A percentile compares a stretch with the other conserved stretches of the same genome.
Evolutionary conservation across 352 stramenopile genomes (phyloP).

Genomic region (Phytophthora pseudosyringae): DNA sequence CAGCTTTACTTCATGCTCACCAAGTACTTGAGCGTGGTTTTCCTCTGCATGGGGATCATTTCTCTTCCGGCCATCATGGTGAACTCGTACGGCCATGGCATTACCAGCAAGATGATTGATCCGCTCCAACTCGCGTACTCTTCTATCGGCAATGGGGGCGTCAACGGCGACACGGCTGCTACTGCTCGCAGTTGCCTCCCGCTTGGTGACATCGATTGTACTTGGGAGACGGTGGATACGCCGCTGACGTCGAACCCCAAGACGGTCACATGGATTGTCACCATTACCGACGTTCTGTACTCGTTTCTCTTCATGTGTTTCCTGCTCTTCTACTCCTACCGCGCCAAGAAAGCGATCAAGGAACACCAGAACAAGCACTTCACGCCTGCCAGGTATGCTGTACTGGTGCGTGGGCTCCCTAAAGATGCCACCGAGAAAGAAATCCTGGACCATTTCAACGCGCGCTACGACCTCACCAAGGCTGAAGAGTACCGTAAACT

Average conservation of each 20-base stretch:
- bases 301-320: constrained; percentile 54
- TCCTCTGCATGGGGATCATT: constrained; percentile 51
- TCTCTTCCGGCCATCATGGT: constrained; percentile 48
- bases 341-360: constrained; percentile 40
- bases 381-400: constrained; percentile 59
- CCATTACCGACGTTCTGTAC: constrained; percentile 44
- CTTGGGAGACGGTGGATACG: constrained; percentile 48
- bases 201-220: constrained; percentile 51
- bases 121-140: constrained; percentile 51
- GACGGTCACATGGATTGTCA: constrained; percentile 57
- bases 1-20: constrained; percentile 70
- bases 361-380: constrained; percentile 49
- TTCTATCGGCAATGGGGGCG: constrained; percentile 54
- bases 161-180: constrained; percentile 38
- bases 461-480: constrained; percentile 66
- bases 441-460: constrained; percentile 79
- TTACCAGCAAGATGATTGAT: constrained; percentile 49
- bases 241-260: constrained; percentile 47
- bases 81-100: constrained; percentile 53
- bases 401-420: constrained; percentile 46
- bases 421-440: constrained; percentile 59
- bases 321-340: constrained; percentile 44
- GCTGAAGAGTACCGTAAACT: constrained; percentile 55
- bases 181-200: constrained; percentile 41
- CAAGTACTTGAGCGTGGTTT: constrained; percentile 46